Conservation (phyloP, 2,329 filamentous ascomycete species). For the Penicillium sp. region DNA sequence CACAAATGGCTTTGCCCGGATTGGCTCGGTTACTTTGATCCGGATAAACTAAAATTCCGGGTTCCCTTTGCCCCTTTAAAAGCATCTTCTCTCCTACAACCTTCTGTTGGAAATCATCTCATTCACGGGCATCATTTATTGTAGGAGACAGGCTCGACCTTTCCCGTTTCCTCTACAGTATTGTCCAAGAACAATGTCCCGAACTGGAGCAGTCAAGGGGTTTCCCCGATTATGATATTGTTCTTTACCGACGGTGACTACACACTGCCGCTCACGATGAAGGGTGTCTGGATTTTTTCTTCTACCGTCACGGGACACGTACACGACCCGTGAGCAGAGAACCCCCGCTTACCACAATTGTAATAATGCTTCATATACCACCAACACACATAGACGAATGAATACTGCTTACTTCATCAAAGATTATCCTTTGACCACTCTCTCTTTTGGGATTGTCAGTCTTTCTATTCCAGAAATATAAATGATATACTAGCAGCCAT, state of each 20-base stretch:
- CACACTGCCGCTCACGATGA: slow-evolving; percentile 36
- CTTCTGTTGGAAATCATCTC: slow-evolving; percentile 49
- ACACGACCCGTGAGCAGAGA: not conserved
- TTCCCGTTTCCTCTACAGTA: slow-evolving; percentile 62
- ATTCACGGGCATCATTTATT: slow-evolving; percentile 61
- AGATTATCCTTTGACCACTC: too few species aligned
- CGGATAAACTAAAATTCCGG: slow-evolving; percentile 34
- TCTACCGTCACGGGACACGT: not conserved
- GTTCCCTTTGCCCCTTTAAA: slow-evolving; percentile 16
- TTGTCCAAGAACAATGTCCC: slow-evolving; percentile 61
- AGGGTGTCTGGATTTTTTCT: not conserved
- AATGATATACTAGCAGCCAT: too few species aligned
- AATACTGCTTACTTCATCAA: too few species aligned
- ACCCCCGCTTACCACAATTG: not conserved
- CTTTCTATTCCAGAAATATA: too few species aligned
- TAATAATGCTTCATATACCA: too few species aligned
- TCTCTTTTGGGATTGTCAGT: too few species aligned
- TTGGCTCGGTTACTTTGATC: slow-evolving; percentile 33
- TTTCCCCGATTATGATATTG: slow-evolving; percentile 54
- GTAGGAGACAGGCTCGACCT: slow-evolving; percentile 56
- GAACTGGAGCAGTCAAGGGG: slow-evolving; percentile 66
- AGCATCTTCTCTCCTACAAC: slow-evolving; percentile 25
- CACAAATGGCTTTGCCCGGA: slow-evolving; percentile 40
- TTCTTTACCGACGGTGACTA: slow-evolving; percentile 69
- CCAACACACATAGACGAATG: too few species aligned